phyloP scores from a whole-genome alignment of 2,329 filamentous ascomycete species.

The Orbilia javanica region DNA sequence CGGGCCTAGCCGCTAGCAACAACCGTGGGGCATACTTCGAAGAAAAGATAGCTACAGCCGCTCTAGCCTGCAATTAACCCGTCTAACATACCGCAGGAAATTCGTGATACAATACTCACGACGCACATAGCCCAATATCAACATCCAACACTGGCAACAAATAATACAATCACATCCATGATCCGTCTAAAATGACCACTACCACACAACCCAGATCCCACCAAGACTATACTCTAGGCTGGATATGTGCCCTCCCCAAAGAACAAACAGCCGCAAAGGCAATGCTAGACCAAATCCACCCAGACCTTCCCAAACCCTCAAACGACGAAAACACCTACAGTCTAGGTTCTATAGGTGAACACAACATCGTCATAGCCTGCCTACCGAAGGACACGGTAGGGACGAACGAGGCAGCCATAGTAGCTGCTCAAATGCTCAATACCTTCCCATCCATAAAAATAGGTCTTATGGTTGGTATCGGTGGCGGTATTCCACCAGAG shows the following conservation, averaged over 20 bases:
- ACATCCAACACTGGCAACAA: too few species aligned
- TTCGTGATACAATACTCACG: too few species aligned
- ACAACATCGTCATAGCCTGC: slow-evolving; percentile 30
- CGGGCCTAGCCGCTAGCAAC: not conserved
- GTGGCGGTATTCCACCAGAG: slow-evolving; percentile 25
- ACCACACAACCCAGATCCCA: slow-evolving; percentile 17
- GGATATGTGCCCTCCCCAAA: slow-evolving; percentile 26
- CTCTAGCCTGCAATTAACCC: too few species aligned
- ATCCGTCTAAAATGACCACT: not conserved
- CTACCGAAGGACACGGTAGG: slow-evolving; percentile 5
- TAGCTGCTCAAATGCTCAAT: slow-evolving; percentile 8
- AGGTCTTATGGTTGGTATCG: slow-evolving; percentile 28
- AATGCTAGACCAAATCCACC: slow-evolving; percentile 24
- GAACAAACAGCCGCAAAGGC: slow-evolving; percentile 19
- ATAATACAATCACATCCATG: too few species aligned
- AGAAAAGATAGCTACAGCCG: too few species aligned
- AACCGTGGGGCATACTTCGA: not conserved
- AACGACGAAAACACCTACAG: slow-evolving; percentile 13
- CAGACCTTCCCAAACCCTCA: slow-evolving; percentile 2
- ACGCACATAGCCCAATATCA: too few species aligned
- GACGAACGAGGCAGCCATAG: not conserved
- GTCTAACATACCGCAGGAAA: not conserved
- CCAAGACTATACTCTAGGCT: slow-evolving; percentile 26
- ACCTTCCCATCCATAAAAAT: slow-evolving; percentile 29
- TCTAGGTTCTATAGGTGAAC: slow-evolving; percentile 12